phyloP scores from a whole-genome alignment of 1,139 yeast species.

The Hanseniaspora sp. region DNA sequence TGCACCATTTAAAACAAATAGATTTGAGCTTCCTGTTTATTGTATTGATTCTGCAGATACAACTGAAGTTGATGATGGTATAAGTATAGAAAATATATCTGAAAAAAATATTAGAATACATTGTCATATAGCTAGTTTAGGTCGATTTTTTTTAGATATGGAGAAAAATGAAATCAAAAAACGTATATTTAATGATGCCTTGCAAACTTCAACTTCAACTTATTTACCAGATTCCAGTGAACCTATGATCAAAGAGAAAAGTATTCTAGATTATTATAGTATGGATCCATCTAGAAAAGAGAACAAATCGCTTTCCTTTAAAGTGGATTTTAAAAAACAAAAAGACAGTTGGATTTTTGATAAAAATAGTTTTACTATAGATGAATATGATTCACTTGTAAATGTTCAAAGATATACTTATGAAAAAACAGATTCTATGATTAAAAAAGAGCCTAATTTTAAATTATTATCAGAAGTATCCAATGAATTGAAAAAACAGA shows the following conservation, averaged over 20 bases:
- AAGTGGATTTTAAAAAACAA: background rate
- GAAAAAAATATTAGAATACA: conserved; percentile 38
- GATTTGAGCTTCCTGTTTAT: conserved; percentile 43
- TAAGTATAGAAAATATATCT: conserved; percentile 42
- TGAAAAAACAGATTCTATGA: background rate
- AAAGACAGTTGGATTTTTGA: background rate
- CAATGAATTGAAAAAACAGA: background rate
- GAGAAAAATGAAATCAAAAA: conserved; percentile 32
- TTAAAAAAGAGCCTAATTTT: background rate
- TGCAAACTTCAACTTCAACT: conserved; percentile 51
- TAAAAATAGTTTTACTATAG: background rate
- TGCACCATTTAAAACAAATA: background rate
- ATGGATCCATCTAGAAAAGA: background rate
- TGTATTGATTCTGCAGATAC: conserved; percentile 79
- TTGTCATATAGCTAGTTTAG: conserved; percentile 83
- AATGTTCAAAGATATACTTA: conserved; percentile 5
- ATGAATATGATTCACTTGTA: background rate
- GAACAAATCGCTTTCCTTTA: conserved; percentile 1
- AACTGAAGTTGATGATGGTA: conserved; percentile 89
- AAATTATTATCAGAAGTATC: background rate
- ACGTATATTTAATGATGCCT: conserved; percentile 48
- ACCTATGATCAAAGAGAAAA: conserved; percentile 42
- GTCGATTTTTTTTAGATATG: conserved; percentile 38
- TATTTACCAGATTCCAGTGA: conserved; percentile 61
- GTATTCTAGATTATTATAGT: background rate